Evolutionary conservation across 345 rosid genomes (phyloP).

Genomic region (Gossypium bickii): DNA sequence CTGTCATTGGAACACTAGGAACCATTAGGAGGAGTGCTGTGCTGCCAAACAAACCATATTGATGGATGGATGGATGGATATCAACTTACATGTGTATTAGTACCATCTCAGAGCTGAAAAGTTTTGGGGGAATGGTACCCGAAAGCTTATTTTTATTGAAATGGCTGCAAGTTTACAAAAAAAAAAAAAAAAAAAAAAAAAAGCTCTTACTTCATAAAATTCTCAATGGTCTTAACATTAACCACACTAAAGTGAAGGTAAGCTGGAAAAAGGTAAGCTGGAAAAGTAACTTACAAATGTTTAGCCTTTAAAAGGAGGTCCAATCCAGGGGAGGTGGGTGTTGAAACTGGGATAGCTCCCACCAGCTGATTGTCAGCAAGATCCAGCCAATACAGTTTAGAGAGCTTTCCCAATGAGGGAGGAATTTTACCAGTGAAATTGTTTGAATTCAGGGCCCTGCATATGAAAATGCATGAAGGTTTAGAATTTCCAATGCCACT

Average conservation of each 20-base stretch:
- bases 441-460: slow-evolving; percentile 94
- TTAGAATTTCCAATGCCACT: background rate
- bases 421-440: slow-evolving; percentile 80
- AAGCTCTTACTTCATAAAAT: background rate
- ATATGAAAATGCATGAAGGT: slow-evolving; percentile 1
- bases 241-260: background rate
- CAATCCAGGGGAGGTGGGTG: slow-evolving; percentile 53
- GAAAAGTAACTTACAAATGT: slow-evolving; percentile 70
- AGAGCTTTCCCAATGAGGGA: slow-evolving; percentile 70
- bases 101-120: slow-evolving; percentile 71
- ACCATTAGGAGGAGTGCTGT: slow-evolving; percentile 10
- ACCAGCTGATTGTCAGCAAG: slow-evolving; percentile 80
- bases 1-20: slow-evolving; percentile 31
- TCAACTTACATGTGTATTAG: slow-evolving; percentile 82
- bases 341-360: slow-evolving; percentile 72
- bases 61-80: background rate
- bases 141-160: slow-evolving; percentile 93
- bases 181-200: background rate
- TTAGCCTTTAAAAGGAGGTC: slow-evolving; percentile 69
- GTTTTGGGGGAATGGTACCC: slow-evolving; percentile 56
- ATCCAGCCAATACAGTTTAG: slow-evolving; percentile 80
- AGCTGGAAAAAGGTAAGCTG: background rate
- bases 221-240: background rate
- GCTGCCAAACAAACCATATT: background rate
- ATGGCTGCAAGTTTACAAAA: slow-evolving; percentile 55